Evolutionary conservation across 305 asterid species (phyloP), one percentile per base, ranked within the genome.

Genomic region (Fraxinus angustifolia): DNA sequence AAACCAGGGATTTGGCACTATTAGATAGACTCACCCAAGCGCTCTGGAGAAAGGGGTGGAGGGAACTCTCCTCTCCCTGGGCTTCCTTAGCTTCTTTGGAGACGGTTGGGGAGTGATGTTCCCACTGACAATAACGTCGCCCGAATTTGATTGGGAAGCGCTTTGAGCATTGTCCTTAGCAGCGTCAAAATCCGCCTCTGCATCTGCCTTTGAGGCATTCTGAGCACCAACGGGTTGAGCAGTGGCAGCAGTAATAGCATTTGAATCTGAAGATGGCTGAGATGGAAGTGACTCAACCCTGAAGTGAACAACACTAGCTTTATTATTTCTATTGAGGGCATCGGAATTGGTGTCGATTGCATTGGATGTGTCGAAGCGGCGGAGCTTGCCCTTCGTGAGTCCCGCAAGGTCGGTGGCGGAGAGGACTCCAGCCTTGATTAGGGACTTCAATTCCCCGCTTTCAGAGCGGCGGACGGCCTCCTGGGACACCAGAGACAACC

Each of bases 61-160:
- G 62, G 99, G 99, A 78, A 95, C 99, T 88, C 91, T 90, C 91
- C 97, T 90, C 90, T 95, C 97, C 87, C 97, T 88, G 17, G 88
- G 97, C 89, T 85, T 95, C 90, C 97, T 90, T 81, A 62, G 89
- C 75, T 84, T 89, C 84, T 68, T 81, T 4, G 17, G 72, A 7
- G 17, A 30, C 70, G 40, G 31, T 5, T 28, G 42, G 19, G 83
- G 81, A 76, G 81, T 34, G 50, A 73, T 56, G 19, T 72, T 33
- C 10, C 10, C 85, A 11, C 60, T 84, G 45, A 74, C 79, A 3
- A 42, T 81, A 23, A 75, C 68, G n/a, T 81, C 65, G 58, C 17
- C 56, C 35, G 87, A 81, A 26, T 85, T 71, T 40, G 85, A 82
- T 33, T 81, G 56, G 35, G 79, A 82, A 81, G 33, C 83, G 35